These are phyloP conservation scores for Ophiostoma ips DNA, from an alignment of 2,329 filamentous ascomycete genomes.

Conservation along the genomic window DNA sequence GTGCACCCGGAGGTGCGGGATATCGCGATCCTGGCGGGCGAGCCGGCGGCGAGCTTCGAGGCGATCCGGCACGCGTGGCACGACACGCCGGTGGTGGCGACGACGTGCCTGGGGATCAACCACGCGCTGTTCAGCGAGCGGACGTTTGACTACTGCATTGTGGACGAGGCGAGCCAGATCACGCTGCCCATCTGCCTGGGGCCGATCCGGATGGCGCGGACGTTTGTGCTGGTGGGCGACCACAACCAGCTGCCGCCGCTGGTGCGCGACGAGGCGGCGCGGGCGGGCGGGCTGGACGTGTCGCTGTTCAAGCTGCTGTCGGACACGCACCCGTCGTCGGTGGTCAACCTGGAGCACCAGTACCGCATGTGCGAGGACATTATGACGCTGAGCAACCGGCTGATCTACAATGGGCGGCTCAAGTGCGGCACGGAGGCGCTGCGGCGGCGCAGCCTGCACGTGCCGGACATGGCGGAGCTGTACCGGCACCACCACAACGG, in stretches of 20 bases:
- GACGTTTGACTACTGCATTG: slow-evolving; percentile 94
- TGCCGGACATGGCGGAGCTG: slow-evolving; percentile 53
- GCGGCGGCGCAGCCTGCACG: slow-evolving; percentile 50
- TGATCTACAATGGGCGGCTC: slow-evolving; percentile 84
- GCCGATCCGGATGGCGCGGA: slow-evolving; percentile 75
- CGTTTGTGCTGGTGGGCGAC: slow-evolving; percentile 90
- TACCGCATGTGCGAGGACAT: slow-evolving; percentile 98
- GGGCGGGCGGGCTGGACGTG: slow-evolving; percentile 74
- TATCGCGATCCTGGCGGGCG: slow-evolving; percentile 67
- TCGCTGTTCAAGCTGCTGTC: slow-evolving; percentile 90
- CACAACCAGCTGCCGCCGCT: slow-evolving; percentile 92
- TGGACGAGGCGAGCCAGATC: slow-evolving; percentile 95
- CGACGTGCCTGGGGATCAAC: slow-evolving; percentile 84
- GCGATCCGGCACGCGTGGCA: slow-evolving; percentile 77
- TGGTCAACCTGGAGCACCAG: slow-evolving; percentile 86
- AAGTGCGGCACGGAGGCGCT: slow-evolving; percentile 77
- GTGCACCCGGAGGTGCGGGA: slow-evolving; percentile 77
- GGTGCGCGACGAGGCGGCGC: slow-evolving; percentile 81
- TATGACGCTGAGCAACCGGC: slow-evolving; percentile 80
- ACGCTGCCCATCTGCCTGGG: slow-evolving; percentile 89
- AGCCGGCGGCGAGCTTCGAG: slow-evolving; percentile 62
- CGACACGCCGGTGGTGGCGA: slow-evolving; percentile 77
- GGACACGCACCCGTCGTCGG: slow-evolving; percentile 72
- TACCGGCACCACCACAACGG: slow-evolving; percentile 39
- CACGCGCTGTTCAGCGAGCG: slow-evolving; percentile 80